Evolutionary conservation across 768 basidiomycete genomes (phyloP).

Genomic region (Psilocybe sp.): DNA sequence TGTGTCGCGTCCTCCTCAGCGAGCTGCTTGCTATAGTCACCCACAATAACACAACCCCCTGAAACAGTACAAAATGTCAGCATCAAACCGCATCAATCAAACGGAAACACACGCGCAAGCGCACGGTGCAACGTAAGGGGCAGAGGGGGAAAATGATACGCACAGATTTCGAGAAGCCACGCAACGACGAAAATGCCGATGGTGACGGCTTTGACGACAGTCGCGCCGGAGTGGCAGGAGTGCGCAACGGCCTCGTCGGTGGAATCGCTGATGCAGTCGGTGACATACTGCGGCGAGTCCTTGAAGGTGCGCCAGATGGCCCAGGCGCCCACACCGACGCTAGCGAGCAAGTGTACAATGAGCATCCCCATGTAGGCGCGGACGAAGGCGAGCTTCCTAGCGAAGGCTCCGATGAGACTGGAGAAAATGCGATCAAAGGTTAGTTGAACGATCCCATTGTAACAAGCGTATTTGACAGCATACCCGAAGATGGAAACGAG

Average conservation of each 20-base stretch:
- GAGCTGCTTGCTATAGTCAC: constrained; percentile 41
- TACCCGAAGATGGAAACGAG: constrained; percentile 46
- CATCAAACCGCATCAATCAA: not conserved
- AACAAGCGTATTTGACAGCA: constrained; percentile 5
- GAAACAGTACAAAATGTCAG: constrained; percentile 5
- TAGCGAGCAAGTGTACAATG: constrained; percentile 41
- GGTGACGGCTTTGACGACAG: constrained; percentile 39
- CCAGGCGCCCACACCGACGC: constrained; percentile 40
- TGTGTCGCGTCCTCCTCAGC: constrained; percentile 38
- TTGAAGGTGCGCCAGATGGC: constrained; percentile 42
- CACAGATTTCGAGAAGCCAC: constrained; percentile 49
- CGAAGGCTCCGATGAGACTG: constrained; percentile 43
- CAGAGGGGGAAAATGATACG: constrained; percentile 16
- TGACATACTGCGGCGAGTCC: constrained; percentile 34
- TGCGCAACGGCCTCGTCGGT: constrained; percentile 25
- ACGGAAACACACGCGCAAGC: not conserved
- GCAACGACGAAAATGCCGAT: constrained; percentile 39
- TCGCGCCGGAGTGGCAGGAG: constrained; percentile 36
- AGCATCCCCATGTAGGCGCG: constrained; percentile 41
- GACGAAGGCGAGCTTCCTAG: constrained; percentile 37
- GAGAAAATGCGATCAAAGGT: not conserved
- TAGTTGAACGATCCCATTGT: not conserved
- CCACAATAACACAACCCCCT: constrained; percentile 49
- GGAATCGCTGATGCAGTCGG: constrained; percentile 33
- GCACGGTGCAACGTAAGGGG: no score